Evolutionary conservation across 257 asterid species (phyloP), one percentile per base, ranked within the genome.

Genomic region (Nicotiana paniculata): DNA sequence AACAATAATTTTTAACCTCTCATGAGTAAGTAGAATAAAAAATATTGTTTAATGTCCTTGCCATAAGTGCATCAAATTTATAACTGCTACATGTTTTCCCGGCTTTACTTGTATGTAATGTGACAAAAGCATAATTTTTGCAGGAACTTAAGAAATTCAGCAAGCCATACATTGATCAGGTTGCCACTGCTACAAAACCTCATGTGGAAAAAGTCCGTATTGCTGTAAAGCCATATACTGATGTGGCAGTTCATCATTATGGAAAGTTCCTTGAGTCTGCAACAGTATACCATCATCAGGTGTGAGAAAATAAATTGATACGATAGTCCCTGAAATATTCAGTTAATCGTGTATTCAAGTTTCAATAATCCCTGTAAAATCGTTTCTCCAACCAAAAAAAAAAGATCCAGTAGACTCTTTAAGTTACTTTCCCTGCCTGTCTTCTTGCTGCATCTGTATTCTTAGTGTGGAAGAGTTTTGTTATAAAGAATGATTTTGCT

Each of bases 171-270:
- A 87, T 96, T 59, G 97, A 96, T 82, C 95, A 92, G 86, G 89
- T 90, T 75, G 97, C 97, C 82, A 84, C 94, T 83, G 93, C 92
- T n/a, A 84, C 98, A 82, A 90, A 87, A 84, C 99, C 99, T 84
- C 97, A 96, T 86, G 89, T 94, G 81, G 95, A 93, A 43, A 94
- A 89, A 76, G 84, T 92, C 26, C 90, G 84, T 15, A 82, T 85
- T 68, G 48, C 88, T 80, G 18, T 92, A 82, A 90, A 86, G 89
- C 99, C 98, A 15, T 90, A 93, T 33, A 89, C 97, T 11, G 88
- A 90, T 84, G 80, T 91, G 84, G 92, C 84, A 1, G 87, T 91
- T 85, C 90, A 74, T 84, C 90, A 88, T 82, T 96, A 88, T 83
- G 88, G 97, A 82, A 96, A 86, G 82, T 96, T 91, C 86, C 92